phyloP scores from a whole-genome alignment of 345 rosid species.

The Punica granatum region DNA sequence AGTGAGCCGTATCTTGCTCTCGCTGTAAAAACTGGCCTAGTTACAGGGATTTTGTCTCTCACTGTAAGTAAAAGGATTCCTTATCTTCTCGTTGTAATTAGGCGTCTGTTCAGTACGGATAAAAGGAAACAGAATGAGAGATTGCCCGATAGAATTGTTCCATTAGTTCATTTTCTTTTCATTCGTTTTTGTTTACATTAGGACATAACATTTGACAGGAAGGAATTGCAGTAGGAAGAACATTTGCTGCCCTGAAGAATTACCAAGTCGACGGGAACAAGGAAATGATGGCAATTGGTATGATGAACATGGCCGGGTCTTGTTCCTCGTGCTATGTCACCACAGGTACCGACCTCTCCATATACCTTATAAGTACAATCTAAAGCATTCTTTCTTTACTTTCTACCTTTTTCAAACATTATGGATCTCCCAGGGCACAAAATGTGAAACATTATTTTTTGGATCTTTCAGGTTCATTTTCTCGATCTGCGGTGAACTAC shows the following conservation, averaged over 20 bases:
- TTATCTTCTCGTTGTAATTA: not conserved
- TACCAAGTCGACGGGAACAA: slow-evolving; percentile 96
- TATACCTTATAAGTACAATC: not conserved
- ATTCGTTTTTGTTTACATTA: not conserved
- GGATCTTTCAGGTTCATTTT: slow-evolving; percentile 65
- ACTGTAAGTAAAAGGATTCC: slow-evolving; percentile 47
- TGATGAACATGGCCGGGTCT: slow-evolving; percentile 95
- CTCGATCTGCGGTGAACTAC: slow-evolving; percentile 87
- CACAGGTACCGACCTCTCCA: slow-evolving; percentile 38
- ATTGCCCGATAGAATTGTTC: not conserved
- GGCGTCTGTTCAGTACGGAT: not conserved
- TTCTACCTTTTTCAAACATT: too few species aligned
- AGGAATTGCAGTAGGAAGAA: slow-evolving; percentile 99
- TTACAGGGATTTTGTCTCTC: slow-evolving; percentile 82
- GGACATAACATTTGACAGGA: slow-evolving; percentile 35
- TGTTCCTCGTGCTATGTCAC: slow-evolving; percentile 91
- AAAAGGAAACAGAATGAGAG: not conserved
- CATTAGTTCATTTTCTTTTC: not conserved
- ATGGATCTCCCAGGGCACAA: too few species aligned
- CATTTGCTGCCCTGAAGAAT: slow-evolving; percentile 75
- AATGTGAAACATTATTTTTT: not conserved
- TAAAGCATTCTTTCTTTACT: too few species aligned
- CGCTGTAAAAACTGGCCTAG: slow-evolving; percentile 76
- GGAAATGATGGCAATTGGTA: slow-evolving; percentile 97
- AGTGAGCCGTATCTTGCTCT: slow-evolving; percentile 50